Evolutionary conservation across 1,284 basidiomycete genomes (phyloP).

Genomic region (Coniferiporia sulphurascens): DNA sequence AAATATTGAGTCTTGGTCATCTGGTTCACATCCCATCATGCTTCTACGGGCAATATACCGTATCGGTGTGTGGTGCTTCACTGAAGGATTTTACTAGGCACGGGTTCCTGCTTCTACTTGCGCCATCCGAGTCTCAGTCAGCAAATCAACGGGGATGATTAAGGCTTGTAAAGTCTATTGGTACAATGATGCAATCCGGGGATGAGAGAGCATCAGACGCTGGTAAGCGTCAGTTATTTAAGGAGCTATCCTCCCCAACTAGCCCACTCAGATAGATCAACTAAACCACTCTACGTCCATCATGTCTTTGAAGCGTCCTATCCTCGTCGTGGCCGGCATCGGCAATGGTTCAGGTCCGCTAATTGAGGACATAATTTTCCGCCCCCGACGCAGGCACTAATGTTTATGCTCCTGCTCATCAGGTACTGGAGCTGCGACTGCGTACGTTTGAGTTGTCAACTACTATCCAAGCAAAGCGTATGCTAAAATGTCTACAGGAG

Average conservation of each 20-base stretch:
- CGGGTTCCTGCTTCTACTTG: no score
- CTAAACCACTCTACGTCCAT: background rate
- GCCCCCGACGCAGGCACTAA: background rate
- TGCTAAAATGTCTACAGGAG: background rate
- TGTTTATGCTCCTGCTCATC: background rate
- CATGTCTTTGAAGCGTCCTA: background rate
- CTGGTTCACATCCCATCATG: background rate
- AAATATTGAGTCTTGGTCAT: conserved; percentile 4
- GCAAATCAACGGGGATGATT: no score
- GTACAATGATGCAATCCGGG: no score
- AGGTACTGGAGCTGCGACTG: conserved; percentile 19
- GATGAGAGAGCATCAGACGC: no score
- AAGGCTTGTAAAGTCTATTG: no score
- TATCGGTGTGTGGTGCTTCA: no score
- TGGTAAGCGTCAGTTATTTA: background rate
- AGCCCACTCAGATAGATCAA: background rate
- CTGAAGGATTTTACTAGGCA: no score
- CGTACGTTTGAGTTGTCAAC: conserved; percentile 2
- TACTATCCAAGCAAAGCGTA: background rate
- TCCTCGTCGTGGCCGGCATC: conserved; percentile 2
- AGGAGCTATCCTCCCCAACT: background rate
- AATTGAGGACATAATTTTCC: background rate
- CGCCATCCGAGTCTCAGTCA: no score
- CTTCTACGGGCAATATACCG: background rate
- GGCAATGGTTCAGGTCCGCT: conserved; percentile 6